phyloP scores from a whole-genome alignment of 805 yeast species.

The Priceomyces melissophilus region DNA sequence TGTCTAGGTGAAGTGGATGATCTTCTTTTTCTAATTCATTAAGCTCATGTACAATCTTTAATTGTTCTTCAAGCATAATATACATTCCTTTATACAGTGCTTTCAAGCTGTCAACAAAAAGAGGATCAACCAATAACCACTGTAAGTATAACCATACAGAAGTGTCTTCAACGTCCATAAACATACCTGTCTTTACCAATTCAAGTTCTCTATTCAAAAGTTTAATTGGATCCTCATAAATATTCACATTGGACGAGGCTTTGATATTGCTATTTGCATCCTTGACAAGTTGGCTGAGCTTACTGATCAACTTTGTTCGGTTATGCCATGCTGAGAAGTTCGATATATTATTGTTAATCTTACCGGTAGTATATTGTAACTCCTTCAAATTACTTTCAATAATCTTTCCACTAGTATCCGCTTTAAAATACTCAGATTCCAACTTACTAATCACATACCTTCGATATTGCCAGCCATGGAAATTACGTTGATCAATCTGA shows the following conservation, averaged over 20 bases:
- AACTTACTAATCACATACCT: slow-evolving; percentile 56
- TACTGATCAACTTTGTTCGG: slow-evolving; percentile 65
- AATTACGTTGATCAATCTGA: slow-evolving; percentile 75
- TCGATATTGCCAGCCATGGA: slow-evolving; percentile 95
- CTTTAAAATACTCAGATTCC: slow-evolving; percentile 17
- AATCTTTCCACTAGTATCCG: slow-evolving; percentile 5
- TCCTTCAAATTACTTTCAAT: slow-evolving; percentile 46
- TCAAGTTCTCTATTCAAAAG: slow-evolving; percentile 58
- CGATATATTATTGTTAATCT: slow-evolving; percentile 80
- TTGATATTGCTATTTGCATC: slow-evolving; percentile 9
- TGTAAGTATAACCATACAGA: slow-evolving; percentile 87
- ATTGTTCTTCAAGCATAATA: slow-evolving; percentile 43
- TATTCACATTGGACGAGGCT: background rate
- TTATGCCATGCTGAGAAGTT: slow-evolving; percentile 97
- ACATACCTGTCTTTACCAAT: slow-evolving; percentile 76
- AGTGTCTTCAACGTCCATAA: slow-evolving; percentile 91
- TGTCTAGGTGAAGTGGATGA: slow-evolving; percentile 45
- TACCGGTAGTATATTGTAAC: slow-evolving; percentile 70
- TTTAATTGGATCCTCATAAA: slow-evolving; percentile 26
- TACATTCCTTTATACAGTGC: slow-evolving; percentile 26
- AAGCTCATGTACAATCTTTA: slow-evolving; percentile 53
- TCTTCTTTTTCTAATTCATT: slow-evolving; percentile 73
- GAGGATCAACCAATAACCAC: slow-evolving; percentile 61
- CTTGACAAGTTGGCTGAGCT: slow-evolving; percentile 32
- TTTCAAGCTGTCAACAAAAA: slow-evolving; percentile 29